Percentiles rank a stretch among this genome's conserved stretches.
Conservation (phyloP, 2,329 filamentous ascomycete species). For the Trichoderma atrobrunneum region DNA sequence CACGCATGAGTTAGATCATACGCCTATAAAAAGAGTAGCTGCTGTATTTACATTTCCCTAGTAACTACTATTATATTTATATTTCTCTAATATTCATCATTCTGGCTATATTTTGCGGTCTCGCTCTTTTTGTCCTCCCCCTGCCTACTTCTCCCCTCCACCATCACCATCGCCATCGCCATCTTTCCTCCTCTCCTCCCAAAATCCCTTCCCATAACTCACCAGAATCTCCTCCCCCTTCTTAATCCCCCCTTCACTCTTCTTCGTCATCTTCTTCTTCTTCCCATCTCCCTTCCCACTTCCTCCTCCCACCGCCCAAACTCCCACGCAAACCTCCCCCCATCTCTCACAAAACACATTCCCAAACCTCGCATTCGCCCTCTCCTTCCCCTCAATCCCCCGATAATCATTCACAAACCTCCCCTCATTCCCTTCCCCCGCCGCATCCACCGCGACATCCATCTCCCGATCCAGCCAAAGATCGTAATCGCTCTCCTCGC, state of each 20-base stretch:
- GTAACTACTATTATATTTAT: neutral
- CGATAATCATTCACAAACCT: slow-evolving; percentile 67
- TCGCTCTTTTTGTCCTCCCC: too few relatives aligned
- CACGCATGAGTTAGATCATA: too few relatives aligned
- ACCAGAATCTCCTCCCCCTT: slow-evolving; percentile 64
- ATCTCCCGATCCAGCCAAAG: slow-evolving; percentile 58
- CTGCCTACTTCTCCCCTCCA: neutral
- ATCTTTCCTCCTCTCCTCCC: slow-evolving; percentile 45
- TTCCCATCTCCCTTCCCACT: slow-evolving; percentile 28
- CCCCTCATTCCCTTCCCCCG: slow-evolving; percentile 58
- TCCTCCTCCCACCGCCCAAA: slow-evolving; percentile 49
- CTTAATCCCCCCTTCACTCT: slow-evolving; percentile 32
- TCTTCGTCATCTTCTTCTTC: slow-evolving; percentile 21
- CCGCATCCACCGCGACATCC: slow-evolving; percentile 60
- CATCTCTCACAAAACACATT: slow-evolving; percentile 61
- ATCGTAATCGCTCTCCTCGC: slow-evolving; percentile 54
- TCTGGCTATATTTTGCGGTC: too few relatives aligned
- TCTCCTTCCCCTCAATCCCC: slow-evolving; percentile 44
- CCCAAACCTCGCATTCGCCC: slow-evolving; percentile 58
- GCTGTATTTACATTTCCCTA: too few relatives aligned
- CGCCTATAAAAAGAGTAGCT: too few relatives aligned
- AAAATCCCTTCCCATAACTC: slow-evolving; percentile 67
- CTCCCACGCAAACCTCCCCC: slow-evolving; percentile 53
- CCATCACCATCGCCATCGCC: slow-evolving; percentile 19
- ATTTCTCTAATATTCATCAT: too few relatives aligned